phyloP scores from a whole-genome alignment of 2,329 filamentous ascomycete species.

The Penicillium brevicompactum region DNA sequence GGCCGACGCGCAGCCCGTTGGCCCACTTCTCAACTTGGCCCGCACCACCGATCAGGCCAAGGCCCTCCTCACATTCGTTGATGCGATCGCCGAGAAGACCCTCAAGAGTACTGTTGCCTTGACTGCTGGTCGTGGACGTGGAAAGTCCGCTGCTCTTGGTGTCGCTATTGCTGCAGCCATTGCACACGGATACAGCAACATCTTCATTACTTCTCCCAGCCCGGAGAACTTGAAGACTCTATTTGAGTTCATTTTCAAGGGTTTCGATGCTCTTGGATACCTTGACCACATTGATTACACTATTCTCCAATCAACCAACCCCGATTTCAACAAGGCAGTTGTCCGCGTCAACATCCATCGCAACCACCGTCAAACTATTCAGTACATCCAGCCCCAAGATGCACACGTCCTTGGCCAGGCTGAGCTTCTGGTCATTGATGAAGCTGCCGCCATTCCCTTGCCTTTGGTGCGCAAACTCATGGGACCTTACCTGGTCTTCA shows the following conservation, averaged over 20 bases:
- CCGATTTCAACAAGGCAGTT: conserved; percentile 98
- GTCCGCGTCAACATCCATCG: conserved; percentile 95
- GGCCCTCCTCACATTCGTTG: conserved; percentile 93
- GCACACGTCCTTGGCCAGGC: conserved; percentile 93
- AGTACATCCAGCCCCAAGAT: conserved; percentile 97
- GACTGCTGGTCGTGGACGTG: conserved; percentile 90
- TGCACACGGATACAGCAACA: conserved; percentile 96
- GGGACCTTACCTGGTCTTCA: conserved; percentile 96
- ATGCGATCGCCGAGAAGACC: conserved; percentile 95
- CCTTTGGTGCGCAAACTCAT: conserved; percentile 91
- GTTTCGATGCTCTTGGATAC: conserved; percentile 92
- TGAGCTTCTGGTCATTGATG: conserved; percentile 93
- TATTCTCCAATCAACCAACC: conserved; percentile 96
- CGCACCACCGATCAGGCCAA: conserved; percentile 95
- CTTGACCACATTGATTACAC: conserved; percentile 96
- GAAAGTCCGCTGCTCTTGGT: conserved; percentile 94
- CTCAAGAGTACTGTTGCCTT: conserved; percentile 89
- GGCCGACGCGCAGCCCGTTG: conserved; percentile 81
- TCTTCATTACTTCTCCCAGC: conserved; percentile 97
- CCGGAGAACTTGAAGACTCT: conserved; percentile 98
- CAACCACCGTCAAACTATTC: conserved; percentile 94
- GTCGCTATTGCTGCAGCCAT: conserved; percentile 92
- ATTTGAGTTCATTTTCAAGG: conserved; percentile 98
- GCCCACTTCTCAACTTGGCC: conserved; percentile 79
- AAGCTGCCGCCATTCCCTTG: conserved; percentile 93